Conservation (phyloP, 495 filamentous ascomycete genomes). For the Lepidopterella palustris region DNA sequence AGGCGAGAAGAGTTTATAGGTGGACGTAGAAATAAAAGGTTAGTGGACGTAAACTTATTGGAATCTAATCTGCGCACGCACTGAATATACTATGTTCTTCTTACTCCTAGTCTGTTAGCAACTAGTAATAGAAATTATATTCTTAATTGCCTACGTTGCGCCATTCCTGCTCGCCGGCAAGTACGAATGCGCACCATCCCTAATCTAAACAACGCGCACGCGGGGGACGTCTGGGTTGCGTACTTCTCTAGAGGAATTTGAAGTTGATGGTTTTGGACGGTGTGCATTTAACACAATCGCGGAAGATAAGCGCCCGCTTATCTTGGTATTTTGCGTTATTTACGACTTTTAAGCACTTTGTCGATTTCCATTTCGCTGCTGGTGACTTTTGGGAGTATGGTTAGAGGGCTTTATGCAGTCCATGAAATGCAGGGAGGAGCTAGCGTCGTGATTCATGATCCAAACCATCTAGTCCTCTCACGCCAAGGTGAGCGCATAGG, state of each 20-base stretch:
- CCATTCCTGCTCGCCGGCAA: conserved; percentile 35
- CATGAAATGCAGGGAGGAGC: too few relatives aligned
- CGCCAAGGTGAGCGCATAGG: conserved; percentile 47
- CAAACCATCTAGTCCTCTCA: conserved; percentile 47
- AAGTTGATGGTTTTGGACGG: conserved; percentile 35
- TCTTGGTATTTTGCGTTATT: too few relatives aligned
- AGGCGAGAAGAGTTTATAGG: too few relatives aligned
- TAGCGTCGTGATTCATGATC: conserved; percentile 51
- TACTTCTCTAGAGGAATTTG: conserved; percentile 34
- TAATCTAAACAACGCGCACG: conserved; percentile 34
- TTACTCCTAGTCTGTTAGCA: conserved; percentile 32
- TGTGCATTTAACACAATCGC: conserved; percentile 28
- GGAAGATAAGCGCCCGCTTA: conserved; percentile 32
- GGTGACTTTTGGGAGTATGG: background rate
- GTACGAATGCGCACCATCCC: conserved; percentile 36
- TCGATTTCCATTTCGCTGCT: conserved; percentile 43
- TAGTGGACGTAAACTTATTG: conserved; percentile 12
- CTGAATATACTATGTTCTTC: conserved; percentile 29
- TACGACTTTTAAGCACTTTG: conserved; percentile 50
- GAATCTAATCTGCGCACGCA: conserved; percentile 42
- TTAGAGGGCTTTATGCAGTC: too few relatives aligned
- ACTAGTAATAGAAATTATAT: conserved; percentile 33
- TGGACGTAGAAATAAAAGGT: too few relatives aligned
- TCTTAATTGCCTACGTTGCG: conserved; percentile 37
- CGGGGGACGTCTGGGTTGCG: conserved; percentile 32